Conservation (phyloP, 768 basidiomycete species). For the Lanmaoa pseudosensibilis region DNA sequence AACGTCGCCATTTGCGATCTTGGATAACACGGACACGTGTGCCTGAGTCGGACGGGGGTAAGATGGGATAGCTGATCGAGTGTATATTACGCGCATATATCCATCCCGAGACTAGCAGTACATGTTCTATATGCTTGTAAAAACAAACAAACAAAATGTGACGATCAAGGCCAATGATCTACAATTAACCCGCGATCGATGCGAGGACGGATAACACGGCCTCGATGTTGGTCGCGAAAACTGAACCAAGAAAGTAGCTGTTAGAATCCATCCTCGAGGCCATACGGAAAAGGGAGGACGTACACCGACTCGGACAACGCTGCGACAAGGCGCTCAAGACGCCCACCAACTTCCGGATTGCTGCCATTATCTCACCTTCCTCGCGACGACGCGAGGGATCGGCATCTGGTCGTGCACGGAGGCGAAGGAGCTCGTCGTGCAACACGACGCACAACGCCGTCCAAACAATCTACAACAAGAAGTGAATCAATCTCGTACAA, state of each 20-base stretch:
- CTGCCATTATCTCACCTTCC: slow-evolving; percentile 14
- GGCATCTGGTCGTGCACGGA: slow-evolving; percentile 12
- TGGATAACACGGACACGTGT: slow-evolving; percentile 22
- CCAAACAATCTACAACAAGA: slow-evolving; percentile 24
- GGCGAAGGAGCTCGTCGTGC: slow-evolving; percentile 21
- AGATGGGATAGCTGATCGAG: background rate
- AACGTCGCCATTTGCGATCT: slow-evolving; percentile 27
- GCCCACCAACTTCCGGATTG: slow-evolving; percentile 17
- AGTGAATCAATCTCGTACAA: no score
- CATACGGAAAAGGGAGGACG: background rate
- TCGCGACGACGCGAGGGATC: slow-evolving; percentile 8
- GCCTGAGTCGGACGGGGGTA: background rate
- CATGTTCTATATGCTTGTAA: background rate
- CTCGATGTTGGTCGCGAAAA: slow-evolving; percentile 26
- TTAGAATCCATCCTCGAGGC: background rate
- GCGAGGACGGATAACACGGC: slow-evolving; percentile 25
- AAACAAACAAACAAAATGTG: background rate
- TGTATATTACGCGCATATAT: slow-evolving; percentile 1
- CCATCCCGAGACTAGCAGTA: background rate
- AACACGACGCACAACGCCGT: slow-evolving; percentile 19
- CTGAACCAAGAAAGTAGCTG: slow-evolving; percentile 3
- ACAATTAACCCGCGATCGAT: slow-evolving; percentile 12
- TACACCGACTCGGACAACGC: slow-evolving; percentile 20
- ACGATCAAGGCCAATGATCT: background rate
- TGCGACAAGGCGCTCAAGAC: slow-evolving; percentile 20